These are phyloP conservation scores for Geotrichum candidum DNA, from an alignment of 1,139 yeast genomes.

Conservation along the genomic window DNA sequence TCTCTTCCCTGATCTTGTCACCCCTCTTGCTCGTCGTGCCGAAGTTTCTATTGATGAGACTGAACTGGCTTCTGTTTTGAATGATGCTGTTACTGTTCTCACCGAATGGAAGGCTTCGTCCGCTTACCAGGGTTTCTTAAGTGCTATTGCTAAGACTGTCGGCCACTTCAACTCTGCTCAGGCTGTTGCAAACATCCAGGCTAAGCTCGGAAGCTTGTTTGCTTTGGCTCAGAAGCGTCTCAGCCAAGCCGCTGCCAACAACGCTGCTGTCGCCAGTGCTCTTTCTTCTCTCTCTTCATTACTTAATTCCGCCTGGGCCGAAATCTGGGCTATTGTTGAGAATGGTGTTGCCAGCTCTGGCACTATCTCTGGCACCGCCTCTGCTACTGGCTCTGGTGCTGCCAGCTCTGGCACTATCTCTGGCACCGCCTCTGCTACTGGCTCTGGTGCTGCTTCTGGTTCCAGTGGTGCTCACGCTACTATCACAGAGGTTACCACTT, in stretches of 20 bases:
- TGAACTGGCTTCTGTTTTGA: neutral
- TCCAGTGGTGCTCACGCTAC: slow-evolving; percentile 1
- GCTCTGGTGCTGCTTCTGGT: neutral
- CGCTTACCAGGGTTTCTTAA: slow-evolving; percentile 8
- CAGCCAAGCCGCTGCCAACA: neutral
- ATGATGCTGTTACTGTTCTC: neutral
- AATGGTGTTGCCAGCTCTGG: neutral
- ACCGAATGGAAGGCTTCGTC: slow-evolving; percentile 5
- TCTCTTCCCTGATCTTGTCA: slow-evolving; percentile 14
- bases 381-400: slow-evolving; percentile 3
- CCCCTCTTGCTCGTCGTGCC: slow-evolving; percentile 14
- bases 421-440: neutral
- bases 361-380: neutral
- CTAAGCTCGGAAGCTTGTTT: neutral
- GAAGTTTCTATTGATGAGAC: slow-evolving; percentile 6
- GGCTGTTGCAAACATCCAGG: neutral
- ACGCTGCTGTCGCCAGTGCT: neutral
- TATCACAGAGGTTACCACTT: neutral
- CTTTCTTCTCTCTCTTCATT: neutral
- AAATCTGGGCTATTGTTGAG: neutral
- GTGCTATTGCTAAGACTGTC: neutral
- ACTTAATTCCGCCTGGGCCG: neutral
- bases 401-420: neutral
- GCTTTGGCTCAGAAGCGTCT: neutral
- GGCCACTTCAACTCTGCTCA: neutral